Evolutionary conservation across 2,329 filamentous ascomycete species (phyloP), one percentile per base, ranked within the genome.

Genomic region (Trichophaea hybrida): DNA sequence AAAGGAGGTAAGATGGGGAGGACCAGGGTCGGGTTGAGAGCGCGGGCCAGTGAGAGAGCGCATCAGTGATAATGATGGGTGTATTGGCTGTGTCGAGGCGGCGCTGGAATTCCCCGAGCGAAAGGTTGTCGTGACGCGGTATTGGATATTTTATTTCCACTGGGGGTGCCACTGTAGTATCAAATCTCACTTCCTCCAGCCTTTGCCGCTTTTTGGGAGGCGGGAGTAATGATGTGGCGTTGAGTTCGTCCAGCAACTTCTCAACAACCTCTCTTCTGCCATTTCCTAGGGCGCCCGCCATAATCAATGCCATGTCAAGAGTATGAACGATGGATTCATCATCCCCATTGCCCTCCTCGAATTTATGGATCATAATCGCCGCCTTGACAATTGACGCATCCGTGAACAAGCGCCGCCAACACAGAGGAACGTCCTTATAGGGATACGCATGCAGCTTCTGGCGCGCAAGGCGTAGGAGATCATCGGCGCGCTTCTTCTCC

Each of bases 271-370:
- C 65, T 6, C 79, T 77, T 58, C 86, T 75, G 1, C 69, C 60
- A 34, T 70, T 64, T 0, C 78, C 75, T 1, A 80, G 80, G 0
- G 79, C 84, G 0, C 85, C 86, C 0, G 86, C 80, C 57, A 89
- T 78, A 50, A 94, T 87, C 49, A 94, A 72, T 0, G 85, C 83
- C 70, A 83, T 81, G 68, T 96, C 90, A 1, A 97, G 76, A 1
- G 77, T 73, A 57, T 77, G 76, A 37, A 94, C 78, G 50, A 50
- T 40, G 10, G 48, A n/a, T 12, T 65, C 60, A 6, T 65, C 48
- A 3, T 61, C 57, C 6, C 55, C 38, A 15, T 52, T 32, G 31
- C 52, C 35, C 34, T 34, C 53, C 6, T 43, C 52, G 35, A 32
- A 40, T 6, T 32, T 24, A 37, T 50, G 46, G 13, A 65, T 65